Base-by-base conservation (phyloP, 176 grass and related monocot genomes). In the Elymus sibiricus region DNA sequence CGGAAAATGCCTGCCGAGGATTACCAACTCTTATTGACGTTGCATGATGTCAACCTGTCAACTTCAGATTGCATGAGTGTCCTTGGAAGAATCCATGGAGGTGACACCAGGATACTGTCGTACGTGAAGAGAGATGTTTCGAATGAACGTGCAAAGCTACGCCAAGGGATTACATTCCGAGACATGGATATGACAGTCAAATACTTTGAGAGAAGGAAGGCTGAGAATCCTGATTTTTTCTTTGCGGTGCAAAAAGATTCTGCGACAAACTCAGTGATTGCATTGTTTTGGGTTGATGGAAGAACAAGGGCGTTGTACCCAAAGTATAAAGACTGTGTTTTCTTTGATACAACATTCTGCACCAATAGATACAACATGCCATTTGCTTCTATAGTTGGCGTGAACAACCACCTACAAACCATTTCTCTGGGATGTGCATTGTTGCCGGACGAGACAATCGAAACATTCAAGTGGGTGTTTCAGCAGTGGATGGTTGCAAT, bases 311-410 rank as follows among this genome's bases (percentile, higher is more conserved):
- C 29, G 29, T 29, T 29, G 29, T 29, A 29, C 29, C 29, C 29
- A 29, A 29, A 29, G 29, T 29, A 29, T 29, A 29, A 29, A 29
- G 29, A 29, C 29, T 29, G 29, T 29, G 11, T 88, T 0, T 25
- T 42, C 47, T 89, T 89, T 14, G 39, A 82, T 15, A 90, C 15
- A 25, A 85, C n/a, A 0, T 90, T 56, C 21, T n/a, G 9, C 7
- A 70, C 60, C 1, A 83, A 83, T 0, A 69, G 31, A 0, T 83
- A 78, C 0, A 25, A 39, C 4, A 90, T 82, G 83, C 17, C 7
- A 0, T 71, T 60, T 39, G 69, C 60, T 3, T 60, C 24, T 0
- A 60, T 90, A 28, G 42, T 81, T 11, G 83, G 76, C 0, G 32
- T 77, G 6, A 69, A 84, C 8, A 60, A 83, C 44, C 83, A 90